These are phyloP conservation scores for Phellopilus nigrolimitatus DNA, from an alignment of 1,284 basidiomycete species.

Conservation along the genomic window DNA sequence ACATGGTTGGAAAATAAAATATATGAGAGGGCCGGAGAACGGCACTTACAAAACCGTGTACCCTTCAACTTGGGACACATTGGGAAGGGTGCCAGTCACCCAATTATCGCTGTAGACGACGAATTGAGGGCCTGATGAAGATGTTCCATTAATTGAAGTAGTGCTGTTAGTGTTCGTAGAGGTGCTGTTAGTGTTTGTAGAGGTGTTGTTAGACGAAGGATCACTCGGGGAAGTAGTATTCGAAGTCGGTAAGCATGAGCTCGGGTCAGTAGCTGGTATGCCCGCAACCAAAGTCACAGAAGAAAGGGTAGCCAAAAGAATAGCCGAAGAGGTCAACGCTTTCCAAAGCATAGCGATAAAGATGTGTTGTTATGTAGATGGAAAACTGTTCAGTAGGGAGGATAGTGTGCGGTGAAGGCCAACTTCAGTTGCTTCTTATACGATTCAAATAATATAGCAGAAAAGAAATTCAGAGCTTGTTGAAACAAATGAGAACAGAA, in stretches of 20 bases:
- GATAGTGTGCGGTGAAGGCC: background rate
- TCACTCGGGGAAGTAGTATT: background rate
- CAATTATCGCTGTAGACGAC: slow-evolving; percentile 13
- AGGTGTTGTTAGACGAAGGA: background rate
- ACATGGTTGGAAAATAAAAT: background rate
- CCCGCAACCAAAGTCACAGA: background rate
- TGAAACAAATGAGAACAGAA: no score
- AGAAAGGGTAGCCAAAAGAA: slow-evolving; percentile 3
- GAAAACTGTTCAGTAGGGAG: background rate
- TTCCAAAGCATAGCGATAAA: slow-evolving; percentile 8
- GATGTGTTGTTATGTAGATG: no score
- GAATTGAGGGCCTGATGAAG: background rate
- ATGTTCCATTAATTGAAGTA: background rate
- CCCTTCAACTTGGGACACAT: slow-evolving; percentile 5
- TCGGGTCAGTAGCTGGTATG: no score
- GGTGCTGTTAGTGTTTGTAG: background rate
- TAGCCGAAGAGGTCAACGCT: slow-evolving; percentile 1
- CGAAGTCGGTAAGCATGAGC: background rate
- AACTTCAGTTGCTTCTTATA: no score
- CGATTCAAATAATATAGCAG: no score
- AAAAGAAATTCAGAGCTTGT: no score
- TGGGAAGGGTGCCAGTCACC: background rate
- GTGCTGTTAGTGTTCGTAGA: background rate
- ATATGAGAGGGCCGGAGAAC: background rate
- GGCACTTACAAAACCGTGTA: slow-evolving; percentile 12